Base-by-base conservation (phyloP, 148 eudicot genomes). In the Selenicereus undatus region DNA sequence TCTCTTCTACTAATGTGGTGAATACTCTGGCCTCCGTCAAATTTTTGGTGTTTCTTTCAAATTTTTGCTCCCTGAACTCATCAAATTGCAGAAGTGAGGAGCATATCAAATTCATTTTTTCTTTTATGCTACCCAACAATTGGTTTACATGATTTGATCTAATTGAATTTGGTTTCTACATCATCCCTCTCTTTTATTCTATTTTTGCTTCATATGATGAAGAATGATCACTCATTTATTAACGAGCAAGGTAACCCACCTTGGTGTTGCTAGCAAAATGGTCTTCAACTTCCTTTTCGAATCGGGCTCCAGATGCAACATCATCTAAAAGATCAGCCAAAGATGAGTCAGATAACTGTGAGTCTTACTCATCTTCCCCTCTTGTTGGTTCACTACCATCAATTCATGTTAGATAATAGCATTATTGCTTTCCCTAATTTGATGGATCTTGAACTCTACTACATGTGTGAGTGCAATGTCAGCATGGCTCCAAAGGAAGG, bases 21-120 rank as follows among this genome's bases (percentile, higher is more conserved):
- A 97, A 94, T 26, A 94, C 98, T 83, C 99, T 88, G 10, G 98
- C 95, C 60, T 92, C 98, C 87, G 94, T 97, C 81, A 97, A 84
- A 82, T 94, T 90, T 88, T 94, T 97, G 58, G 95, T 91, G 81
- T 94, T 91, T 86, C 97, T 88, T 80, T 92, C 95, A 74, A 97
- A 90, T 85, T 95, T 90, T 81, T 97, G 94, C 85, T 97, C 97
- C 86, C 99, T 97, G 71, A 56, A 83, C 62, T 80, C 83, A 79
- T 73, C 51, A 78, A 8, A 52, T 72, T 56, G 54, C 83, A 77
- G 22, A 11, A 77, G 29, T 65, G 78, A 77, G n/a, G 6, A 81
- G 17, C 56, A 66, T 58, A 77, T 17, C 51, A 51, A 14, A 8
- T 35, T n/a, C n/a, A 3, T 8, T 26, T n/a, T 54, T 29, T 14